Base-by-base conservation (phyloP, 2,329 filamentous ascomycete species). In the Teratosphaeriaceae sp. region DNA sequence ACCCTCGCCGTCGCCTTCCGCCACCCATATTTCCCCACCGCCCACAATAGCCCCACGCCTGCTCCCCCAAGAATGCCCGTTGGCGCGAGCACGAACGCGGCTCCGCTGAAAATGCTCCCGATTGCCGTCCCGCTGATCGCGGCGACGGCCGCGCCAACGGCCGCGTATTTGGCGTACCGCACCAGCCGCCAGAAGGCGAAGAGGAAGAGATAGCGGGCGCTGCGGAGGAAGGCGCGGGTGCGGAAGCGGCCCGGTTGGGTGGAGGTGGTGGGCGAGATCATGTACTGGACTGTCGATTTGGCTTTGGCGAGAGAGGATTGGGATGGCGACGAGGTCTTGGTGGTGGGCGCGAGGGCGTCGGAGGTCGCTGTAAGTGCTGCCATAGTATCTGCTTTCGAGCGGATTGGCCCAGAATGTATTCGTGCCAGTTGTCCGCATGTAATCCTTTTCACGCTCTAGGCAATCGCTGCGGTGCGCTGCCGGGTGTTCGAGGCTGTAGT, bases 171-270 rank as follows among this genome's bases (percentile, higher is more conserved):
- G 18, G 65, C 66, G 39, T 67, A 69, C 2, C 66, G 59, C 0
- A 68, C 58, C 0, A 67, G 47, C 16, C 65, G 59, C 66, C 66
- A 70, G 54, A 69, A 69, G 9, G 64, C 37, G 53, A 69, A 69
- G 40, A 66, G 61, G 26, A 61, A 34, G 22, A 62, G 46, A 36
- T 67, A 69, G 39, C 65, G 65, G 1, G 61, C 37, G 15, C 57
- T 58, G 42, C 63, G 63, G 12, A 70, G 60, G 34, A 66, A 41
- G 11, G 64, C 58, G 46, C 67, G 61, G 0, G 66, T 68, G 42
- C 64, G 64, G 27, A 65, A 57, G 8, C 55, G 61, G 5, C 54
- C 49, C 15, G 64, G 60, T 40, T 59, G 54, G 24, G 51, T 53
- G 13, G 44, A 40, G 9, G 56, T 52, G 35, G 54, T 51, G 22